phyloP scores from a whole-genome alignment of 177 flowering plant genomes.

The Vitis hybrid region DNA sequence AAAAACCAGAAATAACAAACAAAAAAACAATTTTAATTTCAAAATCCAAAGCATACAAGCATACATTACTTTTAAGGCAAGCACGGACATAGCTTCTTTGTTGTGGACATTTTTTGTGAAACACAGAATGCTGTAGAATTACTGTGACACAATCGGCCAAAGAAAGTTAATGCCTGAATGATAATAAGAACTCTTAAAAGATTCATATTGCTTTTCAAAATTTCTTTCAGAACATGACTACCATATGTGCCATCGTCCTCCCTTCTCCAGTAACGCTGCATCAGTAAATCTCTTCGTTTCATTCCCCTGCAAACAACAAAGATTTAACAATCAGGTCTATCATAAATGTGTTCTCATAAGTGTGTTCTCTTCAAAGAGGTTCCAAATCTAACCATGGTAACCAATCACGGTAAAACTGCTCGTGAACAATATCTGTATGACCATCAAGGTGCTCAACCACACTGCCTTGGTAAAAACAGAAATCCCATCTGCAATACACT shows the following conservation, averaged over 20 bases:
- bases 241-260: slow-evolving; percentile 80
- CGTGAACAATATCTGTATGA: slow-evolving; percentile 81
- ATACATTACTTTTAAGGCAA: slow-evolving; percentile 95
- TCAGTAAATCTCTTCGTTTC: slow-evolving; percentile 75
- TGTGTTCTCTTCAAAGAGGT: slow-evolving; percentile 9
- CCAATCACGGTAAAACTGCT: slow-evolving; percentile 69
- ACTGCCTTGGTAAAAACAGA: slow-evolving; percentile 60
- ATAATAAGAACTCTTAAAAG: neutral
- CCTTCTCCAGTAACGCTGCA: slow-evolving; percentile 91
- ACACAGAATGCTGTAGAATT: slow-evolving; percentile 86
- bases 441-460: slow-evolving; percentile 94
- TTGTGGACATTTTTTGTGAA: slow-evolving; percentile 70
- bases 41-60: slow-evolving; percentile 48
- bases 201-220: neutral
- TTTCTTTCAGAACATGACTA: slow-evolving; percentile 14
- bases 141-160: slow-evolving; percentile 43
- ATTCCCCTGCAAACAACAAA: slow-evolving; percentile 60
- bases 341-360: slow-evolving; percentile 1
- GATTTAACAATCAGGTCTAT: slow-evolving; percentile 5
- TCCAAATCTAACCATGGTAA: slow-evolving; percentile 66
- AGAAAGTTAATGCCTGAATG: slow-evolving; percentile 5
- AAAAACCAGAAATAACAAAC: too few species aligned
- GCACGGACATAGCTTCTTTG: slow-evolving; percentile 80
- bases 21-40: neutral
- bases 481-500: slow-evolving; percentile 82